Evolutionary conservation across 495 filamentous ascomycete genomes (phyloP), one percentile per base, ranked within the genome.

Genomic region (Penicillium coffeae): DNA sequence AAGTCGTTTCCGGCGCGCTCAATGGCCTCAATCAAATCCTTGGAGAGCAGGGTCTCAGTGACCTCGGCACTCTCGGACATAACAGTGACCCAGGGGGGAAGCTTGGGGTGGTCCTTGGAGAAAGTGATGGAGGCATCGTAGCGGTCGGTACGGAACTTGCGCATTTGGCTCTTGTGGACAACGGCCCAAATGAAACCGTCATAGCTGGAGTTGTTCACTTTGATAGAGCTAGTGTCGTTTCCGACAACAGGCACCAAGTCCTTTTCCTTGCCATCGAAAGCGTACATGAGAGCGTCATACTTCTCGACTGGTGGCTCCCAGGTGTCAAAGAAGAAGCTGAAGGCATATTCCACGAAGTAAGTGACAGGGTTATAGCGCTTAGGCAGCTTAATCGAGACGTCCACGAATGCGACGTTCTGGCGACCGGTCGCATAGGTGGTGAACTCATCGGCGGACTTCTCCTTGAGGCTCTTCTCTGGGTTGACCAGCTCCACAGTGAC

Each of bases 51-150:
- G 10, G 80, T 73, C 13, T 96, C 89, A n/a, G 90, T 95, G 55
- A 98, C 82, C 68, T 96, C 94, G 20, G 90, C 90, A 63, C 84
- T 95, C 77, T 98, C 93, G 52, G 81, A 90, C 93, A 98, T 96
- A 59, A 96, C 86, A 1, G 89, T 95, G 13, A 85, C 76, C 94
- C 94, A 97, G 47, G 73, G 68, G n/a, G 93, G 94, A 7, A 97
- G 80, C 73, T 91, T 95, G 20, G 83, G 57, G 68, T 91, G 84
- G 55, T 98, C 94, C 73, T 89, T 92, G 52, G 92, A 96, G 55
- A 79, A 83, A 18, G 93, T 96, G 44, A 98, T 82, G 20, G 87
- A 93, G 22, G 96, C 75, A 69, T 98, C 93, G 66, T 96, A 98
- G 55, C 94, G 85, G 44, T 95, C 93, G 27, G 94, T 86, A 40